phyloP scores from a whole-genome alignment of 768 basidiomycete species.

The Tricholoma flavovirens region DNA sequence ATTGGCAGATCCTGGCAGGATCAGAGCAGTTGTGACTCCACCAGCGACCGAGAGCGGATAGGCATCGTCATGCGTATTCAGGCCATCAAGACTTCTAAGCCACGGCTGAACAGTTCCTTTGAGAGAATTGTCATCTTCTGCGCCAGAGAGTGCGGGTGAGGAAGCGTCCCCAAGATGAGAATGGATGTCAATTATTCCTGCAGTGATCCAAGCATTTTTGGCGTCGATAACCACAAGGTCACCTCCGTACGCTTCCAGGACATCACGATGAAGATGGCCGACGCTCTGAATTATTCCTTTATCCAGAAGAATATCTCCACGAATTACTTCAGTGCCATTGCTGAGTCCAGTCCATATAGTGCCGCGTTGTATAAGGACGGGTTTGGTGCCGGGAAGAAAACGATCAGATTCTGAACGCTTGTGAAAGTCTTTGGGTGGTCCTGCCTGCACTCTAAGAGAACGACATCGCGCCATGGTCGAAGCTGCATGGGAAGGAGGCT shows the following conservation, averaged over 20 bases:
- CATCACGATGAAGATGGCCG: slow-evolving; percentile 35
- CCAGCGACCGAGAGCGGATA: slow-evolving; percentile 68
- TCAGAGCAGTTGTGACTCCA: slow-evolving; percentile 71
- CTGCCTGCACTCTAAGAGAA: slow-evolving; percentile 33
- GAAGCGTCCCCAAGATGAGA: slow-evolving; percentile 58
- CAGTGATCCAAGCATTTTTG: slow-evolving; percentile 71
- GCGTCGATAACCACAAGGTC: slow-evolving; percentile 53
- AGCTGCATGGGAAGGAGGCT: slow-evolving; percentile 18
- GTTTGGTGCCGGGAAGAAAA: slow-evolving; percentile 55
- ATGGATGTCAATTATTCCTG: slow-evolving; percentile 67
- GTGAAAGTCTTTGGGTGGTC: slow-evolving; percentile 42
- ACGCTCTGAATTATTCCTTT: slow-evolving; percentile 60
- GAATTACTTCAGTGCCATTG: slow-evolving; percentile 61
- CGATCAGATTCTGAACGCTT: slow-evolving; percentile 55
- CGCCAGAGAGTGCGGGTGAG: slow-evolving; percentile 46
- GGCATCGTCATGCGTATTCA: slow-evolving; percentile 77
- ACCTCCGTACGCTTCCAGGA: slow-evolving; percentile 23
- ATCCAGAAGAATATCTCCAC: slow-evolving; percentile 65
- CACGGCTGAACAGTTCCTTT: slow-evolving; percentile 47
- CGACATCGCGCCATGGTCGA: slow-evolving; percentile 39
- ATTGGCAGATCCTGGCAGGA: slow-evolving; percentile 70
- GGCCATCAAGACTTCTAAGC: slow-evolving; percentile 70
- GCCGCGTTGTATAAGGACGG: slow-evolving; percentile 66
- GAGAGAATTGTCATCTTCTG: slow-evolving; percentile 50
- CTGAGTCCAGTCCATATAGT: slow-evolving; percentile 78